A percentile compares a stretch with the other conserved stretches of the same genome.
Conservation (phyloP, 2,329 filamentous ascomycete genomes). For the Lachnellula hyalina region DNA sequence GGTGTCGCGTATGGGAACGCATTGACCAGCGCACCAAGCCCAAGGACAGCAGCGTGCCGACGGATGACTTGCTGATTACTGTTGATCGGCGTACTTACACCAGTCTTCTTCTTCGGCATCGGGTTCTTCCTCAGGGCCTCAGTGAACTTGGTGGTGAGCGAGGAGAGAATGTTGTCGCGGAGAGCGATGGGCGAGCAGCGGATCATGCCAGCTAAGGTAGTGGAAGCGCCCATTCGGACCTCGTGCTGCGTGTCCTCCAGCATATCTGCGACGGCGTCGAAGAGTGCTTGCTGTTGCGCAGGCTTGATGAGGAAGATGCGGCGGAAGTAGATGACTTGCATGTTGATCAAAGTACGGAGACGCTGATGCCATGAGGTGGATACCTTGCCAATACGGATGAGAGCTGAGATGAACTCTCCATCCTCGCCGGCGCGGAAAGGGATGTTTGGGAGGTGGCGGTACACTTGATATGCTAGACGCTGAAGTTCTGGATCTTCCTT, state of each 20-base stretch:
- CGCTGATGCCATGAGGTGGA: constrained; percentile 93
- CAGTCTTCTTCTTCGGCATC: constrained; percentile 68
- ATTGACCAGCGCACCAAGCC: constrained; percentile 83
- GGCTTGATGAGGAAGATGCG: constrained; percentile 80
- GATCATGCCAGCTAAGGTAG: constrained; percentile 95
- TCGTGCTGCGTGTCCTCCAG: constrained; percentile 86
- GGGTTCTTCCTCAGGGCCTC: constrained; percentile 74
- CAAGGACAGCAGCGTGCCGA: constrained; percentile 86
- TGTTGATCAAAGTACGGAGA: constrained; percentile 90
- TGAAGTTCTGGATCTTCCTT: constrained; percentile 97
- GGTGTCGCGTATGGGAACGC: constrained; percentile 95
- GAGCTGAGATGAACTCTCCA: constrained; percentile 72
- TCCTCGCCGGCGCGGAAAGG: constrained; percentile 86
- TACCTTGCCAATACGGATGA: constrained; percentile 82
- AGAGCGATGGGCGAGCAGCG: constrained; percentile 82
- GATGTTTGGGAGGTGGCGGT: constrained; percentile 92
- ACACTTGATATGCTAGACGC: constrained; percentile 91
- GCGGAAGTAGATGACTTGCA: constrained; percentile 98
- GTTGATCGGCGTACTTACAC: constrained; percentile 65
- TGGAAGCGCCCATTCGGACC: constrained; percentile 86
- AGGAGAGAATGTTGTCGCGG: constrained; percentile 69
- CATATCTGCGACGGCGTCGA: constrained; percentile 94
- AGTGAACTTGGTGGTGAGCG: constrained; percentile 75
- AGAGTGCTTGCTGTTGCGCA: constrained; percentile 71
- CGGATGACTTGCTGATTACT: constrained; percentile 72